Evolutionary conservation across 108 stramenopile genomes (phyloP).

Genomic region (Stephanodiscus minutulus): DNA sequence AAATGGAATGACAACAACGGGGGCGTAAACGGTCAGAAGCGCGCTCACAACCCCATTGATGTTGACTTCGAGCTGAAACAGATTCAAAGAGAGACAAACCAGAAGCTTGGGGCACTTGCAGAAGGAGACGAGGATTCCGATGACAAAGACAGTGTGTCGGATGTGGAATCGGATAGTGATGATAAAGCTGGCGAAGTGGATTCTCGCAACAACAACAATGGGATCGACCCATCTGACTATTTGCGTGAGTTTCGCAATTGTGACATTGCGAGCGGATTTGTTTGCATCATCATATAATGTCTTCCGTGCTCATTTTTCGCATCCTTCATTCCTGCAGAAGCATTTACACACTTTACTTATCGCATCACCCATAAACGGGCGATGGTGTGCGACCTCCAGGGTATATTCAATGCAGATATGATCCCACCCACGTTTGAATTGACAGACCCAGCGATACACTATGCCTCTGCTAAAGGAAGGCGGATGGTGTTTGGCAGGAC

Average conservation of each 20-base stretch:
- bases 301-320: neutral
- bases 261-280: neutral
- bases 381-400: slow-evolving; percentile 66
- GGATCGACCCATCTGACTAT: slow-evolving; percentile 54
- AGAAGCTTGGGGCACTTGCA: slow-evolving; percentile 23
- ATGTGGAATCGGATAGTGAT: slow-evolving; percentile 26
- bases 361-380: slow-evolving; percentile 45
- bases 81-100: slow-evolving; percentile 7
- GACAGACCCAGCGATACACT: slow-evolving; percentile 72
- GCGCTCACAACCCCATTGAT: slow-evolving; percentile 38
- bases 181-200: neutral
- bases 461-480: slow-evolving; percentile 38
- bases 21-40: slow-evolving; percentile 23
- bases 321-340: slow-evolving; percentile 5
- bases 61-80: slow-evolving; percentile 45
- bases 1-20: slow-evolving; percentile 70
- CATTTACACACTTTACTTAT: slow-evolving; percentile 64
- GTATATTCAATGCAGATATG: slow-evolving; percentile 58
- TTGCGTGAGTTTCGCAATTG: slow-evolving; percentile 25
- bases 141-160: slow-evolving; percentile 33
- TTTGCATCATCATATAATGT: neutral
- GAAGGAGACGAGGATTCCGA: slow-evolving; percentile 55
- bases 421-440: slow-evolving; percentile 59
- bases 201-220: neutral
- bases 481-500: slow-evolving; percentile 59